Base-by-base conservation (phyloP, 345 rosid genomes). In the Abelmoschus esculentus region DNA sequence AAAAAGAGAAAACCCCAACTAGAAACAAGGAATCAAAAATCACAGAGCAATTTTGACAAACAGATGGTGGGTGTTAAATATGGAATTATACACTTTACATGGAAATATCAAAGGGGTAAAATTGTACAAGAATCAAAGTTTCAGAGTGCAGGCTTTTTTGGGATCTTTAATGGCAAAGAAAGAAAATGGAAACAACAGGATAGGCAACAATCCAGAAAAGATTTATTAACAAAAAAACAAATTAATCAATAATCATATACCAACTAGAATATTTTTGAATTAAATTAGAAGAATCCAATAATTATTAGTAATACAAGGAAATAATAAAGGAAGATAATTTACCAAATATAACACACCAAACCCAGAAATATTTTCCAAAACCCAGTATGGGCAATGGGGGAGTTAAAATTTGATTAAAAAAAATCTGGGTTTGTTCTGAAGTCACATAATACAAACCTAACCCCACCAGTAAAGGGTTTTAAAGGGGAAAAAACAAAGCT, bases 341-440 rank as follows among this genome's bases (percentile, higher is more conserved):
- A 13, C 54, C 7, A 15, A 61, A 72, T 63, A 67, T 3, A 67
- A 63, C 70, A 70, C 74, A 72, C 69, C 67, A 70, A 59, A 57
- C 64, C 74, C 74, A 75, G 71, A 47, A 32, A 32, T 32, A 32
- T 32, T 44, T 17, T 28, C 31, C 31, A 55, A 66, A 74, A 80
- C 55, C 74, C 60, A 75, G 40, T 64, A 32, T 38, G 31, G 32
- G 26, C 3, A 22, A 46, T 55, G 26, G 26, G 26, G 26, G 26
- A 14, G 3, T 13, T 47, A 3, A 47, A 69, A 61, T 46, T 58
- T 66, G 74, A 74, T 71, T 22, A 0, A 22, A 22, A 32, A 70
- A 69, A 65, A 17, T 55, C 60, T 66, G 69, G 61, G 13, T 75
- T 66, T 63, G 60, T 26, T 76, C 7, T 38, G 57, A 66, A 71